A percentile compares a stretch with the other conserved stretches of the same genome.
These are phyloP conservation scores for Aquanectria penicillioides DNA, from an alignment of 2,329 filamentous ascomycete species.

Conservation along the genomic window DNA sequence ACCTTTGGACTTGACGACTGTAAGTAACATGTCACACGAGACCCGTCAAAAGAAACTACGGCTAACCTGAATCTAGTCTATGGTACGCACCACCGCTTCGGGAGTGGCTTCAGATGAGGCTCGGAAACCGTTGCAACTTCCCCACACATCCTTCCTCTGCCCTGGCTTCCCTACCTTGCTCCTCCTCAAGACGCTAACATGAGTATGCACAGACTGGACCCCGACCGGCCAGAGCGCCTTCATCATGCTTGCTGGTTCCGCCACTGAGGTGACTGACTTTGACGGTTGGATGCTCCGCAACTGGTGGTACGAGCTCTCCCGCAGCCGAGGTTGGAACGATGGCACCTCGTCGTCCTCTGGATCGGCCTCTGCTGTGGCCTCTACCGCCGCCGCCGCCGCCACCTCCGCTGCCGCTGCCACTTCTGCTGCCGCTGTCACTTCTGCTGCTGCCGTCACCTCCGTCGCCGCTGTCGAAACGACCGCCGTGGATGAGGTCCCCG, in stretches of 20 bases:
- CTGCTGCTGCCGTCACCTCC: background rate
- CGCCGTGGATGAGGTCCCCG: too few relatives aligned
- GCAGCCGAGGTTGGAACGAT: conserved; percentile 39
- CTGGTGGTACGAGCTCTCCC: conserved; percentile 54
- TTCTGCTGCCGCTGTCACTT: background rate
- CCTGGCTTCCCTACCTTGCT: background rate
- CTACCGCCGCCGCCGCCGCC: background rate
- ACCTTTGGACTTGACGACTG: conserved; percentile 56
- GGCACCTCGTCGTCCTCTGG: background rate
- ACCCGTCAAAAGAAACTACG: background rate
- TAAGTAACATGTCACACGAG: conserved; percentile 7
- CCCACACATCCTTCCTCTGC: background rate
- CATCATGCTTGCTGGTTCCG: conserved; percentile 57
- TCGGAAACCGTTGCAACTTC: too few relatives aligned
- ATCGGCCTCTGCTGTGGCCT: background rate
- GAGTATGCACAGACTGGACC: conserved; percentile 48
- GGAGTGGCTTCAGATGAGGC: background rate
- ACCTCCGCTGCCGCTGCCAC: background rate
- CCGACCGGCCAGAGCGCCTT: conserved; percentile 53
- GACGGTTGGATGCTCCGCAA: conserved; percentile 60
- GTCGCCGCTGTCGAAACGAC: background rate
- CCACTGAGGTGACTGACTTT: conserved; percentile 56
- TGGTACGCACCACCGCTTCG: conserved; percentile 11
- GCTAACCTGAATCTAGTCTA: conserved; percentile 29
- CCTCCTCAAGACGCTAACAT: background rate